Percentiles rank a stretch among this genome's conserved stretches.
Evolutionary conservation across 2,329 filamentous ascomycete genomes (phyloP).

Genomic region (Fusarium scirpi): DNA sequence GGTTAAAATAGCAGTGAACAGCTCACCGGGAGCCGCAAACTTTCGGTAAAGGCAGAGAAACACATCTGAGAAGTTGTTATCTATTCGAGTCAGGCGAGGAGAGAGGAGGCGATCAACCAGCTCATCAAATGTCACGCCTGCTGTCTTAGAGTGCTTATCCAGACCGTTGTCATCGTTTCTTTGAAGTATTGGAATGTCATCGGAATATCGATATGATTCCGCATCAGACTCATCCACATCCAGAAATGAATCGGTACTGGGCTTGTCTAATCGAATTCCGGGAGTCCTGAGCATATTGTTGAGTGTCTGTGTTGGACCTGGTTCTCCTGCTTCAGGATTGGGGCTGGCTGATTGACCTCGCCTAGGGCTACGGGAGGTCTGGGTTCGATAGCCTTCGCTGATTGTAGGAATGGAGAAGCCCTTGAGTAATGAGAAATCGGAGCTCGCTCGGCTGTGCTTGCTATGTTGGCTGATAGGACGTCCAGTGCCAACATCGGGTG

Average conservation of each 20-base stretch:
- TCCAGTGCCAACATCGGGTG: constrained; percentile 61
- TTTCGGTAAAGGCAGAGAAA: constrained; percentile 95
- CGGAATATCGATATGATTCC: constrained; percentile 74
- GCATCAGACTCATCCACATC: constrained; percentile 78
- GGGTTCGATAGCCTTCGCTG: constrained; percentile 51
- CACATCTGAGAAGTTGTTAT: constrained; percentile 87
- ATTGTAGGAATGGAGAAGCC: constrained; percentile 64
- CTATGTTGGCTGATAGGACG: constrained; percentile 70
- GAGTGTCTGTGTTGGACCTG: constrained; percentile 55
- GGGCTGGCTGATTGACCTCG: constrained; percentile 39
- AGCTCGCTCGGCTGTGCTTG: constrained; percentile 78
- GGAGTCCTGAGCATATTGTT: constrained; percentile 63
- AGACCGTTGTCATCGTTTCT: constrained; percentile 73
- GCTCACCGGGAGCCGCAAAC: constrained; percentile 83
- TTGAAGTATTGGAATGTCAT: constrained; percentile 75
- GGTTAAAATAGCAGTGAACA: constrained; percentile 82
- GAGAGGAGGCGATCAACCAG: constrained; percentile 88
- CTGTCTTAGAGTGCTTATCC: constrained; percentile 60
- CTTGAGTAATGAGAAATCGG: constrained; percentile 72
- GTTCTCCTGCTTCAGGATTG: constrained; percentile 37
- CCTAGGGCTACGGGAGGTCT: constrained; percentile 51
- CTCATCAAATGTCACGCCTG: constrained; percentile 73
- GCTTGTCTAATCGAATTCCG: constrained; percentile 65
- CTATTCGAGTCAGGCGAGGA: constrained; percentile 85
- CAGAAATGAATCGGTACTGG: constrained; percentile 67